Evolutionary conservation across 2,329 filamentous ascomycete species (phyloP).

Genomic region (Fusarium coicis): DNA sequence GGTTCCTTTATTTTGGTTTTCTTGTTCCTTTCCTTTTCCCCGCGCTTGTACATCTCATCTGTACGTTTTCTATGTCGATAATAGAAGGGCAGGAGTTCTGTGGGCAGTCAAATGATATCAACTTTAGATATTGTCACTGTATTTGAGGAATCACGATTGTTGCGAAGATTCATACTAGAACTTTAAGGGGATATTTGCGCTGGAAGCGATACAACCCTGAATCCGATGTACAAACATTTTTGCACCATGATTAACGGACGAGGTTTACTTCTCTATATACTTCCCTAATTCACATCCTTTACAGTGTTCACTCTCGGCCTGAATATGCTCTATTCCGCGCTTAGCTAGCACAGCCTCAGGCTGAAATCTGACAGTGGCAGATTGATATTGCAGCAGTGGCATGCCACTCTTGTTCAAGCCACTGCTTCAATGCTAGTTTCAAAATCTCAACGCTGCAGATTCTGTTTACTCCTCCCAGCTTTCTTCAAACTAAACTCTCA

Average conservation of each 20-base stretch:
- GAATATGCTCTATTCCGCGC: not conserved
- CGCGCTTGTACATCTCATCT: not conserved
- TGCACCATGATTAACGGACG: rapidly evolving
- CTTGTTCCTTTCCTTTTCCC: not conserved
- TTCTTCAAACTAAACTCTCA: not conserved
- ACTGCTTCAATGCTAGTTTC: not conserved
- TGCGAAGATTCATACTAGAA: not conserved
- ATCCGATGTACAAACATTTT: not conserved
- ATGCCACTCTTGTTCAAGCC: not conserved
- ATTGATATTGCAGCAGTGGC: not conserved
- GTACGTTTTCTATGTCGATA: not conserved
- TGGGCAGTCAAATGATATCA: not conserved
- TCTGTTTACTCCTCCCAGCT: not conserved
- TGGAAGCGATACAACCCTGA: too few relatives aligned
- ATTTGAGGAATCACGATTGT: not conserved
- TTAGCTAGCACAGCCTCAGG: not conserved
- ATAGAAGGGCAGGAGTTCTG: not conserved
- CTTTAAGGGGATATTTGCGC: rapidly evolving
- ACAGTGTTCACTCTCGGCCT: not conserved
- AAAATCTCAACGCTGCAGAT: not conserved
- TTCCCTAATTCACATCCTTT: rapidly evolving
- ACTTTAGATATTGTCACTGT: not conserved
- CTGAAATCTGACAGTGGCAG: not conserved
- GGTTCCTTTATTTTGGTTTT: not conserved
- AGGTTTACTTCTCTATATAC: rapidly evolving